A percentile compares a stretch with the other conserved stretches of the same genome.
These are phyloP conservation scores for Komagataella kurtzmanii DNA, from an alignment of 805 yeast genomes.

Conservation along the genomic window DNA sequence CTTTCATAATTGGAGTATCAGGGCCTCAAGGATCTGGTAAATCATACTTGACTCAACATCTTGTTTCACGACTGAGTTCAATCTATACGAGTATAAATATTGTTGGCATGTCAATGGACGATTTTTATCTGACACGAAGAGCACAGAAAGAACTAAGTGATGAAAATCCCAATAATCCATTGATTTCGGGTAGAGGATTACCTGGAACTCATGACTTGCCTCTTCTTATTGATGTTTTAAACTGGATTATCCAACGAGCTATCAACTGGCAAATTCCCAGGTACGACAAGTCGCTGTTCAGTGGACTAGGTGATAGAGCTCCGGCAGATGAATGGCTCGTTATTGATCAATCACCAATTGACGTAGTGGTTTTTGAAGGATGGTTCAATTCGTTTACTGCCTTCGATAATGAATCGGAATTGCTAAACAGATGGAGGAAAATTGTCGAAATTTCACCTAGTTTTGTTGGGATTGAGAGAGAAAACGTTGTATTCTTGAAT, in stretches of 20 bases:
- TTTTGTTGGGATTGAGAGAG: conserved; percentile 7
- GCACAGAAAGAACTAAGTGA: conserved; percentile 39
- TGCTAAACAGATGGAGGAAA: conserved; percentile 15
- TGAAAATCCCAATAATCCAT: conserved; percentile 27
- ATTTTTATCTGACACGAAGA: conserved; percentile 57
- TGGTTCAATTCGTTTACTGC: conserved; percentile 81
- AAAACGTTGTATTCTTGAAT: conserved; percentile 31
- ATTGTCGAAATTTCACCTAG: conserved; percentile 6
- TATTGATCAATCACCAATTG: conserved; percentile 23
- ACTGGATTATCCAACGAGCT: conserved; percentile 12
- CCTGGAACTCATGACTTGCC: conserved; percentile 88
- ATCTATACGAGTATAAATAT: conserved; percentile 23
- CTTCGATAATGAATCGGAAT: conserved; percentile 15
- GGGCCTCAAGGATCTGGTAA: conserved; percentile 82
- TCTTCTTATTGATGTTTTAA: conserved; percentile 24
- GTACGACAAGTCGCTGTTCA: conserved; percentile 63
- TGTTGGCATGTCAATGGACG: conserved; percentile 66
- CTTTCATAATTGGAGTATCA: conserved; percentile 41
- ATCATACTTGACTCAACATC: conserved; percentile 34
- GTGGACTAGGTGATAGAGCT: conserved; percentile 73
- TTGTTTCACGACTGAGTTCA: conserved; percentile 20
- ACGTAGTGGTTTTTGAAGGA: conserved; percentile 75
- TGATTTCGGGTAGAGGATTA: conserved; percentile 67
- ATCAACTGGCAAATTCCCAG: conserved; percentile 33
- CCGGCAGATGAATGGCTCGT: conserved; percentile 23